Base-by-base conservation (phyloP, 208 protist species). In the Crithidia fasciculata region DNA sequence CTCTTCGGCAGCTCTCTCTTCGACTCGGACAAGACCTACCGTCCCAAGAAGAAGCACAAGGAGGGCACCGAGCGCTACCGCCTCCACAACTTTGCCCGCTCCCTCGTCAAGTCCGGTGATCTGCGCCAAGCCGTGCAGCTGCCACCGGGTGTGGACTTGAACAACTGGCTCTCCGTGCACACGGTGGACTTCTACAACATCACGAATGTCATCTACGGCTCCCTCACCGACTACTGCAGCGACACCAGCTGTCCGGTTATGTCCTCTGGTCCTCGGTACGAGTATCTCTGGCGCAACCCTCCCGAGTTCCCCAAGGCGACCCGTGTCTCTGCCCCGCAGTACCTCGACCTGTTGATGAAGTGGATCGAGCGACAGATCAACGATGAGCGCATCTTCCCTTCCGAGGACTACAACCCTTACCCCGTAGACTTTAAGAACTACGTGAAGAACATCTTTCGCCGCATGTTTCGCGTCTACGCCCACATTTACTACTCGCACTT, bases 131-230 rank as follows among this genome's bases (percentile, higher is more conserved):
- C 98, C 0, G 98, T 99, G 15, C 81, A 89, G 47, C 84, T 99
- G 3, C 98, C 98, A 13, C 84, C 92, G 10, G 95, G 98, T 13
- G 98, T 99, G 57, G 97, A 99, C 69, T 57, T 98, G 15, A 96
- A 99, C 78, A 96, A 99, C 78, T 99, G 98, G 98, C 87, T 99
- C 10, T 98, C 98, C 4, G 96, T 99, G 6, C 97, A 99, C 83
- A 99, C 98, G 2, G 93, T 99, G 5, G 99, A 99, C 77, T 99
- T 99, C 78, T 99, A 99, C 91, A 99, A 99, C 88, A 98, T 99
- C 67, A 99, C 99, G 8, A 99, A 99, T 74, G 91, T 99, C 53
- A 80, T 99, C 19, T 99, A 99, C 77, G 98, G 97, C 62, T 98
- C 96, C 2, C 92, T 99, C 50, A 99, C 98, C n/a, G 98, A 99